Percentiles rank a stretch among this genome's conserved stretches.
Evolutionary conservation across 345 rosid genomes (phyloP).

Genomic region (Populus nigra): DNA sequence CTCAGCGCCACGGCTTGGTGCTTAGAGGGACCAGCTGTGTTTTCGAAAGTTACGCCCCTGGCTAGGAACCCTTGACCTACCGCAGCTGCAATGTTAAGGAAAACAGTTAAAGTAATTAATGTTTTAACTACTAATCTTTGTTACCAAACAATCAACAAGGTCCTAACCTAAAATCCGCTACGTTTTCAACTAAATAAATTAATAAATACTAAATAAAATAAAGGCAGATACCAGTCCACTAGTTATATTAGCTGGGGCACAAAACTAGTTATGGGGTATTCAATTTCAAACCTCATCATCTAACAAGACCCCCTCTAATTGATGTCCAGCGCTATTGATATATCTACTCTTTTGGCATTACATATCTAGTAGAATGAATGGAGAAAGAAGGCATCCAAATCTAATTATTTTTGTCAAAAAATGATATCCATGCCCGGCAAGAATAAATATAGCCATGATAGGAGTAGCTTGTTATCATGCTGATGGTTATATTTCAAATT

Average conservation of each 20-base stretch:
- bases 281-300: background rate
- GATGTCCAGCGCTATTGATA: background rate
- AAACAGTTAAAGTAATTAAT: background rate
- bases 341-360: background rate
- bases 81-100: constrained; percentile 45
- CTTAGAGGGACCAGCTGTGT: constrained; percentile 80
- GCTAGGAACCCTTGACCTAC: constrained; percentile 79
- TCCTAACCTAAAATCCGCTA: background rate
- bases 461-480: fast-evolving
- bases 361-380: background rate
- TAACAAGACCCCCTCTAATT: background rate
- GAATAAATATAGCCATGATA: too few relatives aligned
- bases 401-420: background rate
- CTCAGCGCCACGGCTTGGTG: constrained; percentile 79
- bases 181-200: background rate
- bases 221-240: background rate
- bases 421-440: background rate
- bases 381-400: background rate
- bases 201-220: background rate
- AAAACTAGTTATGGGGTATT: background rate
- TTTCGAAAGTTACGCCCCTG: constrained; percentile 64
- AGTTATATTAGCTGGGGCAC: background rate
- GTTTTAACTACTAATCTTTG: background rate
- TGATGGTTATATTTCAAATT: too few relatives aligned
- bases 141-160: background rate